These are phyloP conservation scores for California macrophylla DNA, from an alignment of 441 rosid genomes.

Conservation along the genomic window DNA sequence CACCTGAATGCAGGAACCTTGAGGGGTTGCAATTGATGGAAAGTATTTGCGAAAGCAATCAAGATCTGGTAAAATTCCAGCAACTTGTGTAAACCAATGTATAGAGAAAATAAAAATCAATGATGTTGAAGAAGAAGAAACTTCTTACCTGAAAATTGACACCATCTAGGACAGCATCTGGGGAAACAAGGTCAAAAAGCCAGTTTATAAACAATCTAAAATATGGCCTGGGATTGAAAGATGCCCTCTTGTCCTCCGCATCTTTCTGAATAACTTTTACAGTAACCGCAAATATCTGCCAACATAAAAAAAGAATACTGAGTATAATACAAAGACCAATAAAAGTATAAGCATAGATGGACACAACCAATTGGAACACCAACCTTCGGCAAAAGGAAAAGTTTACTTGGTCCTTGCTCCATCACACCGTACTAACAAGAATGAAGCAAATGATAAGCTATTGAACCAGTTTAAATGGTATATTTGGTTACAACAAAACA, in stretches of 20 bases:
- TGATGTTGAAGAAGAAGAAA: not conserved
- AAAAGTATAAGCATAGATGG: not conserved
- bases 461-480: not conserved
- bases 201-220: slow-evolving; percentile 23
- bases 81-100: not conserved
- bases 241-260: slow-evolving; percentile 22
- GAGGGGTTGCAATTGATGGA: slow-evolving; percentile 27
- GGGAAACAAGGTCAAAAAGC: slow-evolving; percentile 20
- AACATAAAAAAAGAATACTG: slow-evolving; percentile 1
- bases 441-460: slow-evolving; percentile 2
- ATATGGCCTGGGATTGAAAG: slow-evolving; percentile 27
- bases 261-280: slow-evolving; percentile 23
- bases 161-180: slow-evolving; percentile 21
- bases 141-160: slow-evolving; percentile 19
- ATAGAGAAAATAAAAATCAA: not conserved
- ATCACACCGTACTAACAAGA: slow-evolving; percentile 17
- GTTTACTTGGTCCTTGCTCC: slow-evolving; percentile 23
- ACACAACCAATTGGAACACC: not conserved
- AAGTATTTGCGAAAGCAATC: slow-evolving; percentile 22
- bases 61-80: slow-evolving; percentile 16
- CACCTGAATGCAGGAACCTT: slow-evolving; percentile 27
- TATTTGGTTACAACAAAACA: not conserved
- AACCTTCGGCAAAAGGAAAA: slow-evolving; percentile 23
- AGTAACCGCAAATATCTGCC: slow-evolving; percentile 21
- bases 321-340: not conserved